These are phyloP conservation scores for Aaosphaeria pasadenensis DNA, from an alignment of 2,329 filamentous ascomycete genomes.

Conservation along the genomic window DNA sequence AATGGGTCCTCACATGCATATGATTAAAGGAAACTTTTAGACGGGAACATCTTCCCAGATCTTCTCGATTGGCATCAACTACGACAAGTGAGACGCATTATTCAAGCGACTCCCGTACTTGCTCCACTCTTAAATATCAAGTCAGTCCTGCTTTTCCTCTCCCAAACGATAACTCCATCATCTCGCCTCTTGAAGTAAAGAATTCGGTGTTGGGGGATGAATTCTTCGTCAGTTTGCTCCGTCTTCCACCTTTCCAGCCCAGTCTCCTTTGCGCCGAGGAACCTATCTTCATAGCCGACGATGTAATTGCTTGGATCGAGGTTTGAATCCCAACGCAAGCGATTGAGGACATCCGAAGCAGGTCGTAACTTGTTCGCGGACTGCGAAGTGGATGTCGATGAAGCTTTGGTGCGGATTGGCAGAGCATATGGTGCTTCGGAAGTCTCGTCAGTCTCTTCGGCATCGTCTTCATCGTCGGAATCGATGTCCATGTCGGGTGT, in stretches of 20 bases:
- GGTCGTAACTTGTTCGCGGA: conserved; percentile 31
- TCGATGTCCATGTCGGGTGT: conserved; percentile 38
- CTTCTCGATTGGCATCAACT: too few relatives aligned
- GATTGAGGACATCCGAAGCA: conserved; percentile 46
- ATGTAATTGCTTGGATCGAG: conserved; percentile 46
- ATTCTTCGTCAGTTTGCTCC: conserved; percentile 55
- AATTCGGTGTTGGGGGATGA: conserved; percentile 55
- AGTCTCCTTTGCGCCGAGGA: conserved; percentile 49
- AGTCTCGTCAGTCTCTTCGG: conserved; percentile 4
- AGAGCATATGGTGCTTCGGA: conserved; percentile 9
- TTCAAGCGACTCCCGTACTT: neutral
- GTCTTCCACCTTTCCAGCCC: conserved; percentile 50
- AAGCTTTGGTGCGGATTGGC: conserved; percentile 13
- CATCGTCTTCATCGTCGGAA: conserved; percentile 7
- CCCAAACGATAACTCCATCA: conserved; percentile 47
- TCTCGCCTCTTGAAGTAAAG: conserved; percentile 47
- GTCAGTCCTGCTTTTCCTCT: conserved; percentile 47
- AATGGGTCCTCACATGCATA: too few relatives aligned
- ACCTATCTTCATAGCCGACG: conserved; percentile 55
- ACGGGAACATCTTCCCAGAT: too few relatives aligned
- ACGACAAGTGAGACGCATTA: too few relatives aligned
- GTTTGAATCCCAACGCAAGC: conserved; percentile 49
- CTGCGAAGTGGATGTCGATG: conserved; percentile 12
- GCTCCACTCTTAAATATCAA: conserved; percentile 46
- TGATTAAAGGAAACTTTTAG: too few relatives aligned